Percentiles rank a stretch among this genome's conserved stretches.
phyloP scores from a whole-genome alignment of 139 green algal species.

The Pseudopediastrum boryanum region DNA sequence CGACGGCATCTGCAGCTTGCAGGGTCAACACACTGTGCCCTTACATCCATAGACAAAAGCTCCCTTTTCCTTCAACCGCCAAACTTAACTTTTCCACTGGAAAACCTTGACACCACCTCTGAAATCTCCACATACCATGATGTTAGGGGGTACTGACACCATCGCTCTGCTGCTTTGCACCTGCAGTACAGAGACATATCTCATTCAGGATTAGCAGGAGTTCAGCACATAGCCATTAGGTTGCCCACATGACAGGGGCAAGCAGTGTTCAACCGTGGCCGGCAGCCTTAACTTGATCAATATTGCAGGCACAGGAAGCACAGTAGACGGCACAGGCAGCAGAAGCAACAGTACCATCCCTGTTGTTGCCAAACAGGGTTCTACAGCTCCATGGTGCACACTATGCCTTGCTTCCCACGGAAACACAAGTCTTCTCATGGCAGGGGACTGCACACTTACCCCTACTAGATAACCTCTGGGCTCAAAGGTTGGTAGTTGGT shows the following conservation, averaged over 20 bases:
- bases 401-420: background rate
- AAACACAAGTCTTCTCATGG: background rate
- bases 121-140: constrained; percentile 26
- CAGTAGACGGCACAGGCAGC: background rate
- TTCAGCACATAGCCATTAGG: too few species aligned
- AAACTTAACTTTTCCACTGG: too few species aligned
- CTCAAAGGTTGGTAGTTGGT: constrained; percentile 30
- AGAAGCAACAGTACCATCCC: background rate
- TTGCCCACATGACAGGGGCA: too few species aligned
- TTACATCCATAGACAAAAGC: too few species aligned
- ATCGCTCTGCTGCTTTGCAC: constrained; percentile 21
- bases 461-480: constrained; percentile 27
- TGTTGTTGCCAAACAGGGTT: background rate
- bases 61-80: too few species aligned
- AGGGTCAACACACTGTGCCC: too few species aligned
- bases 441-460: background rate
- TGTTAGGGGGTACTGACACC: constrained; percentile 34
- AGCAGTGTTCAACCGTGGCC: too few species aligned
- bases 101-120: constrained; percentile 32
- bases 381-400: background rate
- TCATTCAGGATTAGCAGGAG: too few species aligned
- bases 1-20: too few species aligned
- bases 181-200: constrained; percentile 10
- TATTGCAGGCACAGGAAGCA: background rate
- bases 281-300: too few species aligned